A percentile compares a stretch with the other conserved stretches of the same genome.
Evolutionary conservation across 164 flowering plant genomes (phyloP).

Genomic region (Sextonia rubra): DNA sequence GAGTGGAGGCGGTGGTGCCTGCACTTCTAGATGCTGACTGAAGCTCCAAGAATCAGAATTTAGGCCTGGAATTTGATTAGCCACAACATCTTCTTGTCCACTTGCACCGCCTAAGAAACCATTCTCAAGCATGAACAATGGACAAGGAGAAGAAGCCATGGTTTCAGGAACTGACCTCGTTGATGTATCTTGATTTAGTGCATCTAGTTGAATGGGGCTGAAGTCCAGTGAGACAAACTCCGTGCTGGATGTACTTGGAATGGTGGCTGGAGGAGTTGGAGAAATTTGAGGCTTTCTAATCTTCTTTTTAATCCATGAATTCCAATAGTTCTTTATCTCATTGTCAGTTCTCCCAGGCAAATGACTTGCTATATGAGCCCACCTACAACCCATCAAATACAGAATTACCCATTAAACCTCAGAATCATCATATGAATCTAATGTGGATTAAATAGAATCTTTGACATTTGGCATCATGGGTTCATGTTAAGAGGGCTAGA

Average conservation of each 20-base stretch:
- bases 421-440: background rate
- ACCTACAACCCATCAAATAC: constrained; percentile 34
- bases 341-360: constrained; percentile 94
- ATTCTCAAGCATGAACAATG: constrained; percentile 66
- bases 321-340: constrained; percentile 94
- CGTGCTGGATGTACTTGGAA: constrained; percentile 3
- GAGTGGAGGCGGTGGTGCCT: constrained; percentile 10
- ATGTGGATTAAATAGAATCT: background rate
- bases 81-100: constrained; percentile 20
- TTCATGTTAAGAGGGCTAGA: background rate
- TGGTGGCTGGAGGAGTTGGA: constrained; percentile 14
- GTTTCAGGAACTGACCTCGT: constrained; percentile 38
- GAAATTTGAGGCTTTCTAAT: constrained; percentile 59
- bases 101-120: constrained; percentile 12
- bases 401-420: background rate
- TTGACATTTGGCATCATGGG: background rate
- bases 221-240: constrained; percentile 24
- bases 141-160: constrained; percentile 38
- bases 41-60: constrained; percentile 36
- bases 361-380: constrained; percentile 97
- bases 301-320: constrained; percentile 94
- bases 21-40: constrained; percentile 21
- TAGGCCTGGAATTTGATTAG: constrained; percentile 10
- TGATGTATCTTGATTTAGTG: constrained; percentile 35
- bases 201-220: constrained; percentile 25